These are phyloP conservation scores for Phialemoniopsis sp. DNA, from an alignment of 2,329 filamentous ascomycete species.

Conservation along the genomic window DNA sequence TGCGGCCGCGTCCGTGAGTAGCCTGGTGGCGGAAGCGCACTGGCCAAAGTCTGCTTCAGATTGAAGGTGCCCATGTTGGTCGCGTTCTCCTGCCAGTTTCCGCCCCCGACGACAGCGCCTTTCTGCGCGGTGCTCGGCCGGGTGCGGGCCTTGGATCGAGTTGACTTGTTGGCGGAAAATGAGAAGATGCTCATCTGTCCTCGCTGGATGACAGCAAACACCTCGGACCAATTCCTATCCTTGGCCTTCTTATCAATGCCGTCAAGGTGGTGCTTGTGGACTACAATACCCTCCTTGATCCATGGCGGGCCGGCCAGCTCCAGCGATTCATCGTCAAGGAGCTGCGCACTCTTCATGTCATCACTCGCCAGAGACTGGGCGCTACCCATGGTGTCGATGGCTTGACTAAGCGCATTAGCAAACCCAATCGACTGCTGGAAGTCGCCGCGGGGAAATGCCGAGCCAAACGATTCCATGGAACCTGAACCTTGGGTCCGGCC, in stretches of 20 bases:
- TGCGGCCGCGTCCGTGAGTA: conserved; percentile 88
- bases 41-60: conserved; percentile 87
- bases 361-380: conserved; percentile 32
- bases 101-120: conserved; percentile 76
- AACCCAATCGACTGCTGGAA: conserved; percentile 98
- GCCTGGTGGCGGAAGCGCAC: conserved; percentile 81
- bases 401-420: conserved; percentile 91
- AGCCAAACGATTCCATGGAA: conserved; percentile 87
- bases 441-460: conserved; percentile 65
- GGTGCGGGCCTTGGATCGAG: conserved; percentile 60
- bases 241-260: conserved; percentile 87
- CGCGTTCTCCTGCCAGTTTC: conserved; percentile 97
- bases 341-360: conserved; percentile 43
- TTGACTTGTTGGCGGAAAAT: conserved; percentile 78
- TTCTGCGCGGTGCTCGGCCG: conserved; percentile 40
- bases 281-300: conserved; percentile 94
- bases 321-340: conserved; percentile 89
- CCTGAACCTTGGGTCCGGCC: conserved; percentile 88
- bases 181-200: conserved; percentile 93
- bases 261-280: conserved; percentile 95
- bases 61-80: conserved; percentile 84
- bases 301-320: conserved; percentile 93
- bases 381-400: conserved; percentile 65
- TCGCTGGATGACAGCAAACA: conserved; percentile 94
- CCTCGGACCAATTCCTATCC: conserved; percentile 90